These are phyloP conservation scores for Fraxinus albicans DNA, from an alignment of 305 asterid genomes.

Conservation along the genomic window DNA sequence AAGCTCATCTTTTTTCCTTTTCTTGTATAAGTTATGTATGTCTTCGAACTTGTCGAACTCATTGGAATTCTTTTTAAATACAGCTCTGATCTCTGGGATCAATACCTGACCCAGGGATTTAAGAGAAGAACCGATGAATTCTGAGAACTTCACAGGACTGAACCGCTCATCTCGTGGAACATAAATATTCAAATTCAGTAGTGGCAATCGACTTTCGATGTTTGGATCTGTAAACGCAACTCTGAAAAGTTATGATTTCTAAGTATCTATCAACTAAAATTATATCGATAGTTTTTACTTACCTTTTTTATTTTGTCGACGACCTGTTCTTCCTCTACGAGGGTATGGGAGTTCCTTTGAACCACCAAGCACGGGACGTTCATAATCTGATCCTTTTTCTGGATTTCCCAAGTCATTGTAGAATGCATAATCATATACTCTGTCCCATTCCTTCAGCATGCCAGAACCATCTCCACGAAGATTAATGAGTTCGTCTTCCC, in stretches of 20 bases:
- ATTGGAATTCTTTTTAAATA: slow-evolving; percentile 37
- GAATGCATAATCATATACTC: slow-evolving; percentile 67
- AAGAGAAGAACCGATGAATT: slow-evolving; percentile 51
- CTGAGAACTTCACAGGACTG: slow-evolving; percentile 68
- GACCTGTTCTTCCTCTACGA: slow-evolving; percentile 76
- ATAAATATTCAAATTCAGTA: slow-evolving; percentile 54
- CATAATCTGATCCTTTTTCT: slow-evolving; percentile 50
- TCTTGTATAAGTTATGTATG: slow-evolving; percentile 42
- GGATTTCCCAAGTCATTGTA: slow-evolving; percentile 70
- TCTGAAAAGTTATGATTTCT: not conserved
- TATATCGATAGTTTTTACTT: not conserved
- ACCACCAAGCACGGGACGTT: slow-evolving; percentile 76
- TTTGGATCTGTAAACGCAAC: slow-evolving; percentile 43
- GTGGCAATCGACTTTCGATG: slow-evolving; percentile 57
- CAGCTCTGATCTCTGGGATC: slow-evolving; percentile 46
- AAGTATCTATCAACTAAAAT: not conserved
- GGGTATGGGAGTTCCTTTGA: slow-evolving; percentile 70
- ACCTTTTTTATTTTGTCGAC: slow-evolving; percentile 67
- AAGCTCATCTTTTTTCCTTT: slow-evolving; percentile 43
- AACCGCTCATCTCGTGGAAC: slow-evolving; percentile 77
- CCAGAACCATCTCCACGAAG: slow-evolving; percentile 65
- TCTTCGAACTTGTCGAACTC: slow-evolving; percentile 60
- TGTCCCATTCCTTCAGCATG: slow-evolving; percentile 62
- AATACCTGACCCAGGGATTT: slow-evolving; percentile 55
- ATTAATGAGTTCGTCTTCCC: slow-evolving; percentile 50